Evolutionary conservation across 1,284 basidiomycete species (phyloP), one percentile per base, ranked within the genome.

Genomic region (Megacollybia platyphylla): DNA sequence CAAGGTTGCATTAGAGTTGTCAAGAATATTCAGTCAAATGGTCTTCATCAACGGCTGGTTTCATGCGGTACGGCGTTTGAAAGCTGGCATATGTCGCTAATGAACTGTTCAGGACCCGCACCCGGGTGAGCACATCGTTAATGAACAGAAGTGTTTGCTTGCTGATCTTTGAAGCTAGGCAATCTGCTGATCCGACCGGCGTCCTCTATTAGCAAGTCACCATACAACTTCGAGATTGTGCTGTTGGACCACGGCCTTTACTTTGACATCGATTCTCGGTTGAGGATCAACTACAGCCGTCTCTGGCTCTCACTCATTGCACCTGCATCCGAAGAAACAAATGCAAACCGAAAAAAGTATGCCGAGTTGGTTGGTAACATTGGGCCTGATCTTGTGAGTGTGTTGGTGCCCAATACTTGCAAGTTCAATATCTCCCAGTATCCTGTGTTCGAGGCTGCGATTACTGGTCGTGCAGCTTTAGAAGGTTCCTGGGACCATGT

Each of bases 11-110:
- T 67, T 96, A 48, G 92, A 97, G 60, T 66, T 94, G n/a, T 76
- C 84, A 4, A 66, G 82, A 48, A 89, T 94, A 55, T 97, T 97
- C 56, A 86, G 81, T 39, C 84, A 82, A 55, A 98, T 98, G 96
- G 89, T 98, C 15, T 97, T 97, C 56, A 60, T 97, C 32, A 89
- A 97, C 57, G 94, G 94, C 30, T 92, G 79, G 73, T 88, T 89
- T 58, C 85, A 88, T 63, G 87, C 78, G 28, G 86, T 84, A 54
- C 55, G 78, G 62, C 35, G 31, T 15, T 30, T 45, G 10, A 40
- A 35, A 34, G n/a, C 27, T 35, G 5, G 20, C 4, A 34, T 6
- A 34, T 26, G 15, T 27, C 15, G 36, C 44, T 31, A 7, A 15
- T 5, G 30, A 10, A 44, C 42, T 42, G 41, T 34, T 9, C 50